These are phyloP conservation scores for Pseudonectria foliicola DNA, from an alignment of 2,329 filamentous ascomycete genomes.

Conservation along the genomic window DNA sequence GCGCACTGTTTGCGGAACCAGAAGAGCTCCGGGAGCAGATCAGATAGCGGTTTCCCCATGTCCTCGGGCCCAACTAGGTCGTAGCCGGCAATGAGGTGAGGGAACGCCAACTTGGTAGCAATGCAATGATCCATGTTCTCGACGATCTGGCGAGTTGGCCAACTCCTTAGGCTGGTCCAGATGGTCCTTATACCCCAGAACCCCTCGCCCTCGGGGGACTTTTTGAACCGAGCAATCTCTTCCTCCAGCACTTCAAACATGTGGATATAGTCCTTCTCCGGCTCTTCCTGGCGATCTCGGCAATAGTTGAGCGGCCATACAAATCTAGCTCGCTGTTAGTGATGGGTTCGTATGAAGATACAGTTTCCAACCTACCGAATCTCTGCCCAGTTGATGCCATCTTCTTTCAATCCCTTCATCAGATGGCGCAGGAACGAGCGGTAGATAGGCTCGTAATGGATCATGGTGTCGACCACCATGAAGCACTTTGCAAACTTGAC, in stretches of 20 bases:
- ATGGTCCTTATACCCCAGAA: conserved; percentile 86
- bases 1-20: conserved; percentile 88
- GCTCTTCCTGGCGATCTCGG: conserved; percentile 53
- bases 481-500: conserved; percentile 72
- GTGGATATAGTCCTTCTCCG: conserved; percentile 60
- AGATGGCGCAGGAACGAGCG: conserved; percentile 66
- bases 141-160: conserved; percentile 58
- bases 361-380: conserved; percentile 42
- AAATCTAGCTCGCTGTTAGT: conserved; percentile 36
- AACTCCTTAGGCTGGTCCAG: conserved; percentile 67
- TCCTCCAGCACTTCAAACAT: conserved; percentile 70
- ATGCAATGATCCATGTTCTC: conserved; percentile 86
- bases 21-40: conserved; percentile 77
- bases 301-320: conserved; percentile 68
- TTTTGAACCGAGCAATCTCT: conserved; percentile 69
- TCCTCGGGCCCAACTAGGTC: conserved; percentile 90
- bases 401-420: conserved; percentile 63
- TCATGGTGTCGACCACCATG: conserved; percentile 61
- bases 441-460: conserved; percentile 89
- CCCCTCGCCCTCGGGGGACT: conserved; percentile 57
- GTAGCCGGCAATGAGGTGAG: conserved; percentile 76
- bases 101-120: conserved; percentile 68
- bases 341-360: neutral
- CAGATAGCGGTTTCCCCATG: conserved; percentile 63
- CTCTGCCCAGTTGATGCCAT: conserved; percentile 82